Conservation (phyloP, 1,139 yeast genomes). For the Zygotorulaspora mrakii region DNA sequence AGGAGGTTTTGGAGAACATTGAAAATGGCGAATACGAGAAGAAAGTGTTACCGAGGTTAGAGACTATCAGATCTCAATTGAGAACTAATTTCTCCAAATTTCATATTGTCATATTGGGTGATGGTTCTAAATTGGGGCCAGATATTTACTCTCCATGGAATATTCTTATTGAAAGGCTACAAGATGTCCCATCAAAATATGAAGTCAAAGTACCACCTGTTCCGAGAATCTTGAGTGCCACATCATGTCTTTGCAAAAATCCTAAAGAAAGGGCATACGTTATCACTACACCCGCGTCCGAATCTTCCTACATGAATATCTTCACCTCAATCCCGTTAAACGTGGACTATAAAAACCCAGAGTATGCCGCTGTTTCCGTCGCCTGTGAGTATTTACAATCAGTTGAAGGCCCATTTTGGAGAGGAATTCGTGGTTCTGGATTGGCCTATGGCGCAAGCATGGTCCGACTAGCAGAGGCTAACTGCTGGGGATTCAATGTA, state of each 20-base stretch:
- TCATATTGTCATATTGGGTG: constrained; percentile 71
- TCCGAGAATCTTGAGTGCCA: constrained; percentile 55
- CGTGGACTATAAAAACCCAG: constrained; percentile 59
- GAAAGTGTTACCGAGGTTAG: constrained; percentile 51
- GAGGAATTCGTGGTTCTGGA: constrained; percentile 93
- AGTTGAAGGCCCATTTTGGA: constrained; percentile 97
- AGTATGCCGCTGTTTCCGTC: constrained; percentile 65
- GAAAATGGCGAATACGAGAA: constrained; percentile 42
- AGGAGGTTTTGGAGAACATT: constrained; percentile 48
- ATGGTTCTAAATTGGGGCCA: constrained; percentile 40
- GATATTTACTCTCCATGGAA: constrained; percentile 50
- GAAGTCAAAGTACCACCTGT: constrained; percentile 31
- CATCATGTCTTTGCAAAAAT: constrained; percentile 53
- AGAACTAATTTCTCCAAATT: constrained; percentile 56
- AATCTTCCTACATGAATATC: constrained; percentile 70
- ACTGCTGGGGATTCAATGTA: constrained; percentile 60
- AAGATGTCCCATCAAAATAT: constrained; percentile 7
- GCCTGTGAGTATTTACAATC: constrained; percentile 77
- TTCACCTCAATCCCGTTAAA: constrained; percentile 55
- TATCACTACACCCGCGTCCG: constrained; percentile 79
- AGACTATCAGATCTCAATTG: constrained; percentile 52
- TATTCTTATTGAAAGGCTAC: constrained; percentile 37
- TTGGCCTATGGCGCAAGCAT: constrained; percentile 85
- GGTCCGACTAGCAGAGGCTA: constrained; percentile 58
- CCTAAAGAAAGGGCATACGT: constrained; percentile 59